Conservation (phyloP, 192 early-diverging fungal species). For the Gaertneriomyces sp. region DNA sequence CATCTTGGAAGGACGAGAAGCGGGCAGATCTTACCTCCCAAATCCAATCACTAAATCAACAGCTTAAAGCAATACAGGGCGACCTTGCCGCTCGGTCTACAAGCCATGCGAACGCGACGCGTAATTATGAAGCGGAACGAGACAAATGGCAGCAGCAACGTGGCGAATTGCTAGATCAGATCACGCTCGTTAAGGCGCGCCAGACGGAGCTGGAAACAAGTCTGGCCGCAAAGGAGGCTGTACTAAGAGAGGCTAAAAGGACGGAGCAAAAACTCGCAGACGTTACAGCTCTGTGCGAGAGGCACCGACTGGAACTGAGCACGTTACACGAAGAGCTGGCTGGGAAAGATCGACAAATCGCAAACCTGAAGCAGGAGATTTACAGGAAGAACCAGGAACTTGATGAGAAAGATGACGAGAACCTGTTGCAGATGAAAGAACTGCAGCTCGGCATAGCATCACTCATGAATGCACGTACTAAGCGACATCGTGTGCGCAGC, state of each 20-base stretch:
- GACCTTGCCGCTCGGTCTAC: constrained; percentile 23
- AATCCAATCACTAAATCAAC: constrained; percentile 17
- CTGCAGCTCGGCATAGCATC: constrained; percentile 38
- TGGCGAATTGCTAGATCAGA: constrained; percentile 26
- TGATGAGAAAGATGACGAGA: constrained; percentile 39
- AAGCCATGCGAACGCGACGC: constrained; percentile 11
- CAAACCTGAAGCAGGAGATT: constrained; percentile 34
- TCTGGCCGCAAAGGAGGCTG: constrained; percentile 2
- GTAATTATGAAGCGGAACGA: constrained; percentile 39
- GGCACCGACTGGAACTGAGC: constrained; percentile 4
- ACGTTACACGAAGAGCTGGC: constrained; percentile 22
- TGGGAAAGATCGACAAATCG: constrained; percentile 29
- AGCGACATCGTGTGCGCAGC: neutral
- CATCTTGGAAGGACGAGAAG: constrained; percentile 24
- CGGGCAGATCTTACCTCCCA: constrained; percentile 36
- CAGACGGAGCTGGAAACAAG: constrained; percentile 14
- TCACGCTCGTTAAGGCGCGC: constrained; percentile 31
- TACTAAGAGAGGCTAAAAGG: constrained; percentile 10
- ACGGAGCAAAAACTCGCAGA: constrained; percentile 25
- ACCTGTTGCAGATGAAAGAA: constrained; percentile 43
- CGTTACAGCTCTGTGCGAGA: constrained; percentile 9
- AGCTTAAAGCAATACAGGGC: constrained; percentile 30
- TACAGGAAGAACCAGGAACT: constrained; percentile 32
- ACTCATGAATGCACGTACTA: constrained; percentile 26
- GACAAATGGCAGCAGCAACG: constrained; percentile 23